A percentile compares a stretch with the other conserved stretches of the same genome.
phyloP scores from a whole-genome alignment of 352 stramenopile species.

The Globisporangium spiculum region DNA sequence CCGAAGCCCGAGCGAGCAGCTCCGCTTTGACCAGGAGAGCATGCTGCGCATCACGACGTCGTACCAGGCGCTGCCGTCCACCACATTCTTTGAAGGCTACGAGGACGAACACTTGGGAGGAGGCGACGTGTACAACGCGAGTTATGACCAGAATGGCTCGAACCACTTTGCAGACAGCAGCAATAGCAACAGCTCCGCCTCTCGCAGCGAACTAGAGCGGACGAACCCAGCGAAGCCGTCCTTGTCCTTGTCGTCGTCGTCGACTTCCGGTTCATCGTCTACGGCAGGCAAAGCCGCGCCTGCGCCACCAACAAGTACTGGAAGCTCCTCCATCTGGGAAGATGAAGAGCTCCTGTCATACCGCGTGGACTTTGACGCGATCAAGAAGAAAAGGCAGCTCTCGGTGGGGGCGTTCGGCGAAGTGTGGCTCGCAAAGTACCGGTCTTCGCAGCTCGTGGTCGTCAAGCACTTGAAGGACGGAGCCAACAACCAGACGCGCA shows the following conservation, averaged over 20 bases:
- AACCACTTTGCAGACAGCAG: background rate
- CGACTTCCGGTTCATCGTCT: background rate
- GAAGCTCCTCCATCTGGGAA: conserved; percentile 13
- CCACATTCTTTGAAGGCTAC: conserved; percentile 3
- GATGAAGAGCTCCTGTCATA: conserved; percentile 12
- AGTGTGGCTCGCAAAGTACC: conserved; percentile 23
- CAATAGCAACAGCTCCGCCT: background rate
- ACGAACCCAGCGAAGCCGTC: background rate
- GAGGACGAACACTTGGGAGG: background rate
- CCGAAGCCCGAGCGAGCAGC: background rate
- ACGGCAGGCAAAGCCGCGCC: background rate
- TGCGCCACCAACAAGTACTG: background rate
- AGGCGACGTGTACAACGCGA: background rate
- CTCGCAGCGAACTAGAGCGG: background rate
- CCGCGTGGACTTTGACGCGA: conserved; percentile 14
- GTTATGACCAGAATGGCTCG: background rate
- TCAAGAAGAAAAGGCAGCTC: conserved; percentile 10
- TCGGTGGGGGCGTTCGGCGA: conserved; percentile 23
- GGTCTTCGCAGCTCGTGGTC: conserved; percentile 11
- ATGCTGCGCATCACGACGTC: conserved; percentile 7
- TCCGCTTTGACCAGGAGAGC: conserved; percentile 14
- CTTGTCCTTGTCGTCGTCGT: background rate
- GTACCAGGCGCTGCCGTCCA: conserved; percentile 12
- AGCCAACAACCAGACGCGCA: background rate
- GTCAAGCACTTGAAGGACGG: conserved; percentile 12